A percentile compares a stretch with the other conserved stretches of the same genome.
Evolutionary conservation across 2,329 filamentous ascomycete species (phyloP).

Genomic region (Sporothrix schenckii): DNA sequence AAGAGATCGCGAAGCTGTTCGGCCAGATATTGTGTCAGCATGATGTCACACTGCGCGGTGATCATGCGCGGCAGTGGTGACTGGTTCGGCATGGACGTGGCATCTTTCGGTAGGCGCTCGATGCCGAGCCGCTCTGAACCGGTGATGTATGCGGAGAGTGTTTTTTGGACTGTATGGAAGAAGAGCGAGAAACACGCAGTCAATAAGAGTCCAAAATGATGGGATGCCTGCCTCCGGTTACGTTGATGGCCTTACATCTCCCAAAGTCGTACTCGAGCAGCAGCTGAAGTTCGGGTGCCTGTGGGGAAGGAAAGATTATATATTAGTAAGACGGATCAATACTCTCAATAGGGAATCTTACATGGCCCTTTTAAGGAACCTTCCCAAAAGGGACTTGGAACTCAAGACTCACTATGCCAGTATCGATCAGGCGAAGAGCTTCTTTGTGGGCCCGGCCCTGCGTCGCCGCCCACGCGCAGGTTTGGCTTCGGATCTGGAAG

Average conservation of each 20-base stretch:
- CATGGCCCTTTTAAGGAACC: too few relatives aligned
- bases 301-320: background rate
- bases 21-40: conserved; percentile 30
- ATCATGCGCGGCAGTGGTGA: conserved; percentile 35
- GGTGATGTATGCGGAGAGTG: conserved; percentile 25
- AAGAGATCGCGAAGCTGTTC: conserved; percentile 31
- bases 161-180: conserved; percentile 34
- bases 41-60: conserved; percentile 35
- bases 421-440: conserved; percentile 31
- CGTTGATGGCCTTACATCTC: conserved; percentile 28
- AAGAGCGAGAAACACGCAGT: background rate
- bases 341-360: background rate
- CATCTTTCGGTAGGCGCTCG: conserved; percentile 21
- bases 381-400: background rate
- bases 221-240: background rate
- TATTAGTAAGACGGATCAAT: background rate
- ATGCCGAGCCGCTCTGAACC: conserved; percentile 27
- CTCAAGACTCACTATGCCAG: conserved; percentile 24
- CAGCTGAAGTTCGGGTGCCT: conserved; percentile 33
- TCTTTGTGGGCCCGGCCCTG: conserved; percentile 33
- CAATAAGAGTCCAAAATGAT: background rate
- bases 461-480: conserved; percentile 23
- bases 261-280: conserved; percentile 35
- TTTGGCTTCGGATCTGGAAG: background rate
- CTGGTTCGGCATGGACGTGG: conserved; percentile 14